A percentile compares a stretch with the other conserved stretches of the same genome.
Evolutionary conservation across 257 asterid genomes (phyloP).

Genomic region (Osmanthus fragrans): DNA sequence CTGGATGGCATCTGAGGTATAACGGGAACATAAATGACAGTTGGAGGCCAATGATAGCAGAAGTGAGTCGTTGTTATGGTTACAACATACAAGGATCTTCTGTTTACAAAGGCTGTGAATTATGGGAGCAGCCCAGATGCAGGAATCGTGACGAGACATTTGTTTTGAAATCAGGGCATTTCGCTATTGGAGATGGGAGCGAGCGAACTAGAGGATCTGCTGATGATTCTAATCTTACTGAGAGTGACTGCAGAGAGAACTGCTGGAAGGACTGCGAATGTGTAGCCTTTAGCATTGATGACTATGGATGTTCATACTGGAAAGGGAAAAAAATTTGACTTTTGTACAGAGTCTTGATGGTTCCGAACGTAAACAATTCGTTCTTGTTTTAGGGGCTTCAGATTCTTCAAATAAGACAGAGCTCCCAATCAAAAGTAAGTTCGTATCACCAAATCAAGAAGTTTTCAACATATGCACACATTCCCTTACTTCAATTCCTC

Average conservation of each 20-base stretch:
- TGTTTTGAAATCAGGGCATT: neutral
- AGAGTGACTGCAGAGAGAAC: constrained; percentile 38
- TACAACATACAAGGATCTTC: neutral
- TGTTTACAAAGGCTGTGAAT: neutral
- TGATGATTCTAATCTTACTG: neutral
- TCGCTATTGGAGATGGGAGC: neutral
- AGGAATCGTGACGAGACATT: neutral
- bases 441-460: too few relatives aligned
- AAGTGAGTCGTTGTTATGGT: neutral
- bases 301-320: constrained; percentile 24
- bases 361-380: neutral
- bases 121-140: constrained; percentile 8
- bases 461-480: too few relatives aligned
- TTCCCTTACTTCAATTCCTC: too few relatives aligned
- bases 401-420: too few relatives aligned
- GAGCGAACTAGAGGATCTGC: neutral
- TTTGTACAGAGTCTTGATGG: neutral
- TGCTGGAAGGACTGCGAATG: constrained; percentile 45
- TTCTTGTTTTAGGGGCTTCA: neutral
- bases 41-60: too few relatives aligned
- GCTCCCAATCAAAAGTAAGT: too few relatives aligned
- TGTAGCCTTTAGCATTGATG: constrained; percentile 15
- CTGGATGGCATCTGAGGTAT: constrained; percentile 26
- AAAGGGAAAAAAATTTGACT: constrained; percentile 2
- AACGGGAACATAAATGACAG: neutral